phyloP scores from a whole-genome alignment of 495 filamentous ascomycete species.

The Venustampulla echinocandica region DNA sequence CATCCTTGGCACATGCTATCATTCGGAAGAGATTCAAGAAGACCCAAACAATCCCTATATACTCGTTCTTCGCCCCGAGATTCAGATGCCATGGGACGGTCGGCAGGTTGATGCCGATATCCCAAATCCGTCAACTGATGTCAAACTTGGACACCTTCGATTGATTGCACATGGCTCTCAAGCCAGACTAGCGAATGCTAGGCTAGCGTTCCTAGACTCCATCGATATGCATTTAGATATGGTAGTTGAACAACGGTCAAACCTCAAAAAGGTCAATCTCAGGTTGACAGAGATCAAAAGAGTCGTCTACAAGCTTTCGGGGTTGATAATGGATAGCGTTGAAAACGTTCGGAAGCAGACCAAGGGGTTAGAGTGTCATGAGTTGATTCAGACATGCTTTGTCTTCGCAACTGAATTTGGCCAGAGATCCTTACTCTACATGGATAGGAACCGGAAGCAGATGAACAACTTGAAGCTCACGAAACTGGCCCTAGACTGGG shows the following conservation, averaged over 20 bases:
- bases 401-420: conserved; percentile 97
- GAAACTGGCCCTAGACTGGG: conserved; percentile 88
- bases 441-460: conserved; percentile 84
- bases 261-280: conserved; percentile 81
- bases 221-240: conserved; percentile 78
- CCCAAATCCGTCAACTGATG: conserved; percentile 69
- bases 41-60: conserved; percentile 74
- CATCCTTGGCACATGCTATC: conserved; percentile 81
- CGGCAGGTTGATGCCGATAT: conserved; percentile 59
- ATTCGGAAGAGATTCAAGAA: conserved; percentile 60
- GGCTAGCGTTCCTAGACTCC: conserved; percentile 62
- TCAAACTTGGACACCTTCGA: conserved; percentile 79
- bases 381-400: conserved; percentile 97
- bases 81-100: conserved; percentile 74
- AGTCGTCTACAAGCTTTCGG: conserved; percentile 92
- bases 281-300: conserved; percentile 93
- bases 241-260: conserved; percentile 84
- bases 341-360: conserved; percentile 84
- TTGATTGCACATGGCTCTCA: conserved; percentile 86
- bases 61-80: conserved; percentile 75
- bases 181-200: conserved; percentile 66
- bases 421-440: conserved; percentile 82
- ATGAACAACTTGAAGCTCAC: conserved; percentile 97
- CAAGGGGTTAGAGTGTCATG: conserved; percentile 76
- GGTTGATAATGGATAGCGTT: conserved; percentile 98